These are phyloP conservation scores for Platanthera guangdongensis DNA, from an alignment of 106 monocot genomes.

Conservation along the genomic window DNA sequence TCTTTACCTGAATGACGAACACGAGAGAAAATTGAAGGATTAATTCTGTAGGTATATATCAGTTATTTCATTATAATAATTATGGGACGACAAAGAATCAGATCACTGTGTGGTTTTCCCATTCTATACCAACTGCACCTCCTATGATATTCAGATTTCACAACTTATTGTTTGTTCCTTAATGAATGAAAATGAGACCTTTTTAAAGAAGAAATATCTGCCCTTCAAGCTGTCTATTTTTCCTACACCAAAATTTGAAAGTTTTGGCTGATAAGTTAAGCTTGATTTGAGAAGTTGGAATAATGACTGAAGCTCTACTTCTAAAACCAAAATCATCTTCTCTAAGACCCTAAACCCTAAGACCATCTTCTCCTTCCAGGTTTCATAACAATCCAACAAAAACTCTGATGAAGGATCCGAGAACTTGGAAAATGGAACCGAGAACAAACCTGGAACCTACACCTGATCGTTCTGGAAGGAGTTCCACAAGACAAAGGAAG, in stretches of 20 bases:
- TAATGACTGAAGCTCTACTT: too few relatives aligned
- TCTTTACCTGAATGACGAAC: conserved; percentile 45
- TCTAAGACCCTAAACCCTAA: too few relatives aligned
- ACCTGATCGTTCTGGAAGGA: too few relatives aligned
- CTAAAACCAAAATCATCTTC: too few relatives aligned
- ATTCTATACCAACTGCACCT: not conserved
- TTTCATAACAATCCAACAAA: too few relatives aligned
- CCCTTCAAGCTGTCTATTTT: not conserved
- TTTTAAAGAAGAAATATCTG: not conserved
- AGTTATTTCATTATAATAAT: not conserved
- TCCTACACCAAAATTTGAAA: not conserved
- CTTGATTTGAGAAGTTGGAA: too few relatives aligned
- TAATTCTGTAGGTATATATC: conserved; percentile 47
- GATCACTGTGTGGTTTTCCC: not conserved
- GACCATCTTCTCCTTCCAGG: too few relatives aligned
- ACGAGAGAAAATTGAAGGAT: conserved; percentile 68
- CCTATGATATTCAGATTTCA: not conserved
- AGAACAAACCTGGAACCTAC: too few relatives aligned
- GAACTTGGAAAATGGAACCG: too few relatives aligned
- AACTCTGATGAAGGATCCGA: too few relatives aligned
- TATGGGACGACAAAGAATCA: not conserved
- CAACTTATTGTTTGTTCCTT: not conserved
- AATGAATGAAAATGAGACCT: not conserved
- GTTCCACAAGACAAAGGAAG: too few relatives aligned
- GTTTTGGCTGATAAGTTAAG: too few relatives aligned